phyloP scores from a whole-genome alignment of 2,329 filamentous ascomycete genomes.

The Mollisiaceae sp. region DNA sequence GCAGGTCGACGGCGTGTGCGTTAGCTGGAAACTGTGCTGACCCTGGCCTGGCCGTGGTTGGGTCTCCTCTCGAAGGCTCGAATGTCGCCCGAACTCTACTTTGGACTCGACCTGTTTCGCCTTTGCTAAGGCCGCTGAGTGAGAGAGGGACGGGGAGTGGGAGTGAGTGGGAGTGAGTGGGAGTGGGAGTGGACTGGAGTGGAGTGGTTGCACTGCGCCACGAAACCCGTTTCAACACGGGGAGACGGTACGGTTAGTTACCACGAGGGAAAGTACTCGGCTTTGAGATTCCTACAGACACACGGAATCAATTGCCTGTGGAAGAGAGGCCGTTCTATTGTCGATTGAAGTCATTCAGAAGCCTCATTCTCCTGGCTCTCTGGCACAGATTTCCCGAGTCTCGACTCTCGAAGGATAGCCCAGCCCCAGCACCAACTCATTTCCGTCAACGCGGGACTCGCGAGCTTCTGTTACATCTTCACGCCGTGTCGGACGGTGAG shows the following conservation, averaged over 20 bases:
- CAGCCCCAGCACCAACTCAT: neutral
- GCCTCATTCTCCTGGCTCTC: neutral
- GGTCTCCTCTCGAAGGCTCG: neutral
- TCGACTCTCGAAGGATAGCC: neutral
- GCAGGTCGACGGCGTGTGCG: neutral
- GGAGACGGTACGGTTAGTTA: neutral
- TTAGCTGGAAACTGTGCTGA: neutral
- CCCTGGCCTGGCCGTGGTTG: neutral
- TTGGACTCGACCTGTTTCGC: slow-evolving; percentile 2
- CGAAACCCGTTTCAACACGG: neutral
- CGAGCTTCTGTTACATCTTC: slow-evolving; percentile 5
- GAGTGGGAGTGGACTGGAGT: neutral
- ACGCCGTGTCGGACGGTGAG: neutral
- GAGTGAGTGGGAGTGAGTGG: no score
- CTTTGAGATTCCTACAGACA: neutral
- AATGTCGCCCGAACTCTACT: neutral
- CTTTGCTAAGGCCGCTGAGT: neutral
- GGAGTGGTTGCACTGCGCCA: neutral
- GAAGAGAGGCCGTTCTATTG: neutral
- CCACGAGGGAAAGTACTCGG: neutral
- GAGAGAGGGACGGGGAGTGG: neutral
- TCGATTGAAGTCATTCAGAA: neutral
- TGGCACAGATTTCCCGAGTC: neutral
- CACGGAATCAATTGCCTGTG: neutral
- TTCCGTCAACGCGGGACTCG: slow-evolving; percentile 3